Base-by-base conservation (phyloP, 1,284 basidiomycete species). In the Stereum hirsutum region DNA sequence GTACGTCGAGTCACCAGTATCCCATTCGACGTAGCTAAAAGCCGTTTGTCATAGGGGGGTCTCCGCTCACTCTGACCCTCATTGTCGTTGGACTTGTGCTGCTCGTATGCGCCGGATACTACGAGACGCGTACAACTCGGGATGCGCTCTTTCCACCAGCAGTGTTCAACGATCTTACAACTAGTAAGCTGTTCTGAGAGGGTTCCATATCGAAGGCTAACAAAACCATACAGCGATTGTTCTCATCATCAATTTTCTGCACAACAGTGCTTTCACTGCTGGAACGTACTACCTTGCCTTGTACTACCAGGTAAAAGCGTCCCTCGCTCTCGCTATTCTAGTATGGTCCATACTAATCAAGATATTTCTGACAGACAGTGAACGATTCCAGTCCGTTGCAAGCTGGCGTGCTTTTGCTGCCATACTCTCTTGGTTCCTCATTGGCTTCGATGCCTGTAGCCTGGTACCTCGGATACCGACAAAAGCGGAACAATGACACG, bases 271-370 rank as follows among this genome's bases (percentile, higher is more conserved):
- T 15, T 89, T 88, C 62, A 89, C 75, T 50, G 74, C 85, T 27
- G 86, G 84, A 34, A 89, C 86, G 5, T 89, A 83, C 61, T 89
- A 87, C 62, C 72, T 89, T 35, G 81, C 84, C 0, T 60, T 89
- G 23, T 89, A 78, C 57, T 88, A 75, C 59, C 85, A 89, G 72
- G 86, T 84, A 47, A 37, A 49, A 45, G 47, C 28, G n/a, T n/a
- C 28, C 8, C n/a, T n/a, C n/a, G n/a, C n/a, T n/a, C n/a, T n/a
- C n/a, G n/a, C n/a, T n/a, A n/a, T n/a, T n/a, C n/a, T n/a, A 6
- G 31, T 17, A 32, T 32, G 6, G 6, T 6, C 5, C 10, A n/a
- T 3, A 32, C 19, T 10, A 12, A n/a, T 20, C 11, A 25, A n/a
- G n/a, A n/a, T n/a, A n/a, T n/a, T n/a, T n/a, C 39, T 37, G 32